These are phyloP conservation scores for Lyophyllum shimeji DNA, from an alignment of 768 basidiomycete genomes.

Conservation along the genomic window DNA sequence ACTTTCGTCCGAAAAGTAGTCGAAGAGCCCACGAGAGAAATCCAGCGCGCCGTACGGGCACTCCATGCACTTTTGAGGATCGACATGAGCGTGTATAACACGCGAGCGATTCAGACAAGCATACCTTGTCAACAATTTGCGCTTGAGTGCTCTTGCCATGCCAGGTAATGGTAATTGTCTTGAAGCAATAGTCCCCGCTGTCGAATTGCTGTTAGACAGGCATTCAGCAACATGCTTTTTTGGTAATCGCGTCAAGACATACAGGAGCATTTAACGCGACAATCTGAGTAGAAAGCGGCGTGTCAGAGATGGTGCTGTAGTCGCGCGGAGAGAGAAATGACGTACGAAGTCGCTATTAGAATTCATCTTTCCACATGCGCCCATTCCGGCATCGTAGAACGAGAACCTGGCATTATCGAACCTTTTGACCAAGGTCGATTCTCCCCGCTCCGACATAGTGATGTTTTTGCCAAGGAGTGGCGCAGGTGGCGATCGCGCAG, in stretches of 20 bases:
- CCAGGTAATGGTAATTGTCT: conserved; percentile 51
- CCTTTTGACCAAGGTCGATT: conserved; percentile 24
- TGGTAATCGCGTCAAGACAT: background rate
- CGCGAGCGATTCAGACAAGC: conserved; percentile 2
- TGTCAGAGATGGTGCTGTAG: background rate
- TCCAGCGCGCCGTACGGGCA: conserved; percentile 56
- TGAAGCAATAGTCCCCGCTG: conserved; percentile 39
- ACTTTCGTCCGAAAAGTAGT: conserved; percentile 37
- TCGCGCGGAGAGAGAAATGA: background rate
- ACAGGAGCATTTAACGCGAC: conserved; percentile 32
- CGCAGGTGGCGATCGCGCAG: conserved; percentile 4
- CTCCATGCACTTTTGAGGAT: conserved; percentile 41
- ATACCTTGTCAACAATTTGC: conserved; percentile 51
- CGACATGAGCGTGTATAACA: background rate
- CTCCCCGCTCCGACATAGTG: conserved; percentile 1
- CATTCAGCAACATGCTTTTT: background rate
- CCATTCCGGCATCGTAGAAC: conserved; percentile 33
- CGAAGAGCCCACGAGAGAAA: conserved; percentile 51
- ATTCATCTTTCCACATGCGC: conserved; percentile 49
- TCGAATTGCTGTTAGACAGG: conserved; percentile 18
- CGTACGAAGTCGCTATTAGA: conserved; percentile 40
- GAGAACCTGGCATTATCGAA: conserved; percentile 29
- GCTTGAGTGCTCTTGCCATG: conserved; percentile 44
- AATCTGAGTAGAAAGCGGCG: conserved; percentile 34
- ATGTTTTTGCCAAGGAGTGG: conserved; percentile 1